phyloP scores from a whole-genome alignment of 495 filamentous ascomycete genomes.

The Xylona heveae region DNA sequence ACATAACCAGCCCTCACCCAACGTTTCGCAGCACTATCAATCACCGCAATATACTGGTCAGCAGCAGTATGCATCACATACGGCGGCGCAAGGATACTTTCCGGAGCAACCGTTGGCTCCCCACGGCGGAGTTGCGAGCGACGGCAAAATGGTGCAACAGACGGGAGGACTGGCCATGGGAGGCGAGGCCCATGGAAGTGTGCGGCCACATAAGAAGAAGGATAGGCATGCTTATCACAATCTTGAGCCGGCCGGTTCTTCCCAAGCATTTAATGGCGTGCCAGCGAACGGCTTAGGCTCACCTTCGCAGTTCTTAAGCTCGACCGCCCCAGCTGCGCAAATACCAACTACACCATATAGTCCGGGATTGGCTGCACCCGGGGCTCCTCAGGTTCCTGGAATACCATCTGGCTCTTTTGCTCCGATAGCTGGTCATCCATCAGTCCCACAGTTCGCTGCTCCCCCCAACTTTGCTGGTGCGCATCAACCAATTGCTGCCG shows the following conservation, averaged over 20 bases:
- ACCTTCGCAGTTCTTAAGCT: slow-evolving; percentile 45
- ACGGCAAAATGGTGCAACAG: slow-evolving; percentile 54
- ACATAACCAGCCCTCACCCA: too few relatives aligned
- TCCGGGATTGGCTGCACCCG: slow-evolving; percentile 1
- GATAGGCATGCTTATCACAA: slow-evolving; percentile 82
- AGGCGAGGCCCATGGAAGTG: slow-evolving; percentile 31
- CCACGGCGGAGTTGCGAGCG: slow-evolving; percentile 16
- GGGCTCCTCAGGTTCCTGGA: slow-evolving; percentile 1
- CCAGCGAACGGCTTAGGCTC: slow-evolving; percentile 33
- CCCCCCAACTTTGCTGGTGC: slow-evolving; percentile 30
- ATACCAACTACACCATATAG: background rate
- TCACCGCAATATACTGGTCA: slow-evolving; percentile 13
- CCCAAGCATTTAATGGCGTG: slow-evolving; percentile 43
- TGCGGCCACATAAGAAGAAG: slow-evolving; percentile 51
- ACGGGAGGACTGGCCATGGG: slow-evolving; percentile 60
- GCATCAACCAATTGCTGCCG: slow-evolving; percentile 8
- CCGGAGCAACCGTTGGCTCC: slow-evolving; percentile 8
- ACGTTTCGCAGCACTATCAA: slow-evolving; percentile 42
- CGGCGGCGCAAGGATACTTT: slow-evolving; percentile 14
- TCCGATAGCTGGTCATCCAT: slow-evolving; percentile 4
- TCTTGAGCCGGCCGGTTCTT: slow-evolving; percentile 45
- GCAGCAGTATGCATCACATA: slow-evolving; percentile 11
- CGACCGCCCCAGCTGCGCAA: slow-evolving; percentile 22
- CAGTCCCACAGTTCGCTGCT: slow-evolving; percentile 36
- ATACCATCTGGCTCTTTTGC: too few relatives aligned